Percentiles rank a stretch among this genome's conserved stretches.
phyloP scores from a whole-genome alignment of 1,284 basidiomycete genomes.

The Cystobasidium slooffiae region DNA sequence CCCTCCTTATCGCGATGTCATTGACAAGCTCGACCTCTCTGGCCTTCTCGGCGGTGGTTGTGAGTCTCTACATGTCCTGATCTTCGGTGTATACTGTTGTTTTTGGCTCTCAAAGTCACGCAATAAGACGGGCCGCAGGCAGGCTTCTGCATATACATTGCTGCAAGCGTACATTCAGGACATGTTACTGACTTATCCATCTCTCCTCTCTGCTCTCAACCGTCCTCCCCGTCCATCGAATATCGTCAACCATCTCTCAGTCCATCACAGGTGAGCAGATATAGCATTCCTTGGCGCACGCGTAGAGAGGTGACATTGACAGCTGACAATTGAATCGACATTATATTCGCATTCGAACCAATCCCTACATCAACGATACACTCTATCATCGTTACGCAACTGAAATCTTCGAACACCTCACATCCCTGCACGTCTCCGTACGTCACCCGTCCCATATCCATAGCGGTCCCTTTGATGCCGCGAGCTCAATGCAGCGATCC shows the following conservation, averaged over 20 bases:
- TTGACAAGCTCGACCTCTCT: slow-evolving; percentile 40
- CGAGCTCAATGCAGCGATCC: slow-evolving; percentile 14
- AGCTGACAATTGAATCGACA: neutral
- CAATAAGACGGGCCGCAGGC: neutral
- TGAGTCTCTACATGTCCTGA: slow-evolving; percentile 13
- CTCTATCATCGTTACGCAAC: too few species aligned
- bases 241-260: neutral
- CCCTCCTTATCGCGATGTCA: slow-evolving; percentile 30
- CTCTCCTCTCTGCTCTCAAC: neutral
- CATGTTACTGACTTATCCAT: neutral
- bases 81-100: neutral
- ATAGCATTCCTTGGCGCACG: slow-evolving; percentile 16
- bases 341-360: neutral
- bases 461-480: slow-evolving; percentile 43
- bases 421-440: neutral
- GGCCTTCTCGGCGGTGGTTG: slow-evolving; percentile 18
- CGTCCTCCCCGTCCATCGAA: neutral
- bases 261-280: slow-evolving; percentile 34
- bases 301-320: slow-evolving; percentile 19
- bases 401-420: too few species aligned
- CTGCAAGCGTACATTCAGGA: neutral
- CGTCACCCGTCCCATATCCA: neutral
- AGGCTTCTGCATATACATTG: too few species aligned
- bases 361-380: neutral
- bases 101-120: neutral